A percentile compares a stretch with the other conserved stretches of the same genome.
These are phyloP conservation scores for Starmerella bombicola DNA, from an alignment of 805 yeast species.

Conservation along the genomic window DNA sequence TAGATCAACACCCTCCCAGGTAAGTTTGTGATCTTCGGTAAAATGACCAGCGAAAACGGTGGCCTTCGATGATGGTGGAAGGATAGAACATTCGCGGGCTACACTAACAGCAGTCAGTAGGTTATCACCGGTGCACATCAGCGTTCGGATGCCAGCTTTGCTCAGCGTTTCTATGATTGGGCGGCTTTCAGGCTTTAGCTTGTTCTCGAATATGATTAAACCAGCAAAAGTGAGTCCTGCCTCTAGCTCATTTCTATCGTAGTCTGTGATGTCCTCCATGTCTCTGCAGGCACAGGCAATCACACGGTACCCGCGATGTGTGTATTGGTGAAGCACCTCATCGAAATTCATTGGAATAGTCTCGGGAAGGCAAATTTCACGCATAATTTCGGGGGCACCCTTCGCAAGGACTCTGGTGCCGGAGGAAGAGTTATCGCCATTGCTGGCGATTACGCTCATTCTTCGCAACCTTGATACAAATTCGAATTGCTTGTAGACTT, in stretches of 20 bases:
- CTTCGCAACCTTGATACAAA: conserved; percentile 75
- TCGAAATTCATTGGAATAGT: conserved; percentile 66
- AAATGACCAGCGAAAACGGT: conserved; percentile 52
- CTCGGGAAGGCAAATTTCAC: conserved; percentile 56
- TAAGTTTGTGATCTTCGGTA: conserved; percentile 35
- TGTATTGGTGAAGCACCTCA: conserved; percentile 64
- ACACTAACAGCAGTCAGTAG: conserved; percentile 90
- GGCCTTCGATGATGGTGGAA: conserved; percentile 32
- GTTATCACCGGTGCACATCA: conserved; percentile 98
- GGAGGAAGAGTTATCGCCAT: conserved; percentile 17
- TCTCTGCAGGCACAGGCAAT: conserved; percentile 86
- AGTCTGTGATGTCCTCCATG: conserved; percentile 46
- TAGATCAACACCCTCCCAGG: conserved; percentile 35
- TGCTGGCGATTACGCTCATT: conserved; percentile 69
- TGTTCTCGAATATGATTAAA: conserved; percentile 84
- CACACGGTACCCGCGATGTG: conserved; percentile 89
- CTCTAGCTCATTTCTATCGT: conserved; percentile 54
- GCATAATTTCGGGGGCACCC: conserved; percentile 95
- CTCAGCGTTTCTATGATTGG: conserved; percentile 46
- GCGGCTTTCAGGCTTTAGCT: conserved; percentile 58
- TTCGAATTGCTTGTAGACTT: conserved; percentile 53
- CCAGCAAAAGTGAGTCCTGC: conserved; percentile 63
- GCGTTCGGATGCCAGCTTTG: conserved; percentile 62
- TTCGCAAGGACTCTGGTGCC: conserved; percentile 53
- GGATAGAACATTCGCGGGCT: conserved; percentile 66